Evolutionary conservation across 768 basidiomycete species (phyloP), one percentile per base, ranked within the genome.

Genomic region (Boletus fagicola): DNA sequence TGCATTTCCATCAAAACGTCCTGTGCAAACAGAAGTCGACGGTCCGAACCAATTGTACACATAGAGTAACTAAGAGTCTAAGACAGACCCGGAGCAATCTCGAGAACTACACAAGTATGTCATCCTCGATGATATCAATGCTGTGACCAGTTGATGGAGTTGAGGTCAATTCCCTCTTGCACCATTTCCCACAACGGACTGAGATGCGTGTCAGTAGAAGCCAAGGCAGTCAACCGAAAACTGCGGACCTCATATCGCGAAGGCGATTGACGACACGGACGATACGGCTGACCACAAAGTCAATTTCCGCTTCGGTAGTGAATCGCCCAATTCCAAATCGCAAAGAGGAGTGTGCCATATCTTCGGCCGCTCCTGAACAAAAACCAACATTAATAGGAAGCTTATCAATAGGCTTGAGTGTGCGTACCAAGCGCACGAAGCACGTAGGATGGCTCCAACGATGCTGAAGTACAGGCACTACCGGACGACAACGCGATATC

Each of bases 171-270:
- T 43, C 96, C 96, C 71, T 98, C 97, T 75, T 97, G 94, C 16
- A 98, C 95, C 95, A 99, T 98, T 77, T 99, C 97, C 96, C 96
- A 99, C 53, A 99, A 75, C 35, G 97, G 97, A 68, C 93, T 92
- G 28, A 24, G 39, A 47, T 49, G 26, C 31, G 26, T 51, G 49
- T 65, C 30, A 61, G 49, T 31, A 58, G 50, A 53, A 60, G 33
- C 47, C n/a, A 54, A 39, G 39, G 18, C 12, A 56, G 22, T 49
- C 51, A 42, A 22, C 54, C 33, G 26, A 50, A 49, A 44, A 52
- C 39, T 31, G 68, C 80, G 31, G 50, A 86, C 89, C 90, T 95
- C 92, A 99, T 94, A 59, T 99, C 96, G 50, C 96, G 84, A 61
- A 99, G 81, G 61, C 81, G 83, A 49, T 86, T 83, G 13, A 98